Base-by-base conservation (phyloP, 2,329 filamentous ascomycete species). In the Botrytis porri region DNA sequence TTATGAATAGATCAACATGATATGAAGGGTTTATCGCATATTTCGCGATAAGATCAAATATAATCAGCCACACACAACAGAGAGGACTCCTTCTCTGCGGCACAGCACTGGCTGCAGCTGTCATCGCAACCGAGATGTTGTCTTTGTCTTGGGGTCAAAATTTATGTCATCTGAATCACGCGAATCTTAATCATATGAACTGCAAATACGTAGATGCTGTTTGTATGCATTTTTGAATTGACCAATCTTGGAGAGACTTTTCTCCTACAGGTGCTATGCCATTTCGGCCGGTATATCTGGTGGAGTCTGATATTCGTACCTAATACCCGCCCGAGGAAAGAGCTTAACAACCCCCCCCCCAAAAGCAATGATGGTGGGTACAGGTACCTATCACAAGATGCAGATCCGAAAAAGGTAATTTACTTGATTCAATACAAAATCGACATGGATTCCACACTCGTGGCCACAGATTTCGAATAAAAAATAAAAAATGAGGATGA, bases 71-170 rank as follows among this genome's bases (percentile, higher is more conserved):
- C n/a, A 32, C 29, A 29, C 29, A 41, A 69, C 37, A n/a, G 6
- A 69, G 10, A 67, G 25, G 7, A 57, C 32, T 37, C 65, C 39
- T 57, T 51, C 65, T 18, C 16, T 41, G 39, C n/a, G 65, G 65
- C 65, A 69, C 65, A 57, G 37, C 35, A 57, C 37, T 57, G n/a
- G 37, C 48, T 41, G 65, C 65, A 57, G 37, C 51, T 57, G 48
- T 69, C 18, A 69, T 57, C n/a, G n/a, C 32, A 35, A 57, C 35
- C 20, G 32, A 32, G 48, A 57, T 12, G 8, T 29, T 12, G 20
- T 12, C n/a, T 32, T 41, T 57, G n/a, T 39, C 45, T 22, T 32
- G 18, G n/a, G 10, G 20, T n/a, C 18, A 59, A 43, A 41, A 25
- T 20, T 29, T 57, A 32, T 57, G 18, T 67, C 10, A 57, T 29